phyloP scores from a whole-genome alignment of 2,329 filamentous ascomycete genomes.

The Clarireedia monteithiana region DNA sequence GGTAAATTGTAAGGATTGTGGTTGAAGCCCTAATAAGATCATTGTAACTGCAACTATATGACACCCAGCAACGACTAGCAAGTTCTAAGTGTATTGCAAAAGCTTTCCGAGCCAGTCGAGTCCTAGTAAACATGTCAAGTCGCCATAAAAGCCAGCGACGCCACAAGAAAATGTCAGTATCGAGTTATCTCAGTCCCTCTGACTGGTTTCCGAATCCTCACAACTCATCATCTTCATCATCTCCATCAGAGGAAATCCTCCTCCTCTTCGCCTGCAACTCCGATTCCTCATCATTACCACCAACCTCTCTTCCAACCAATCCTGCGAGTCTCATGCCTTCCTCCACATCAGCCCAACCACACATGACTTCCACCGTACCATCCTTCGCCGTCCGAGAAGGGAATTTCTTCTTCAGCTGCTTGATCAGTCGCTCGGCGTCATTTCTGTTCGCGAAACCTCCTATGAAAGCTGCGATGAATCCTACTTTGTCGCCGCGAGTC shows the following conservation, averaged over 20 bases:
- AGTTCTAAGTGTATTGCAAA: too few relatives aligned
- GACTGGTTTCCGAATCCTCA: background rate
- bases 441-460: background rate
- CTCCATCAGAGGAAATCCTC: background rate
- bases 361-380: conserved; percentile 1
- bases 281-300: background rate
- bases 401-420: background rate
- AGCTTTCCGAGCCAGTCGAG: too few relatives aligned
- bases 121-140: too few relatives aligned
- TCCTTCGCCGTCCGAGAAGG: background rate
- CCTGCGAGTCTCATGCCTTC: background rate
- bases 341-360: background rate
- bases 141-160: too few relatives aligned
- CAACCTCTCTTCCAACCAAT: background rate
- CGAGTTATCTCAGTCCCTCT: too few relatives aligned
- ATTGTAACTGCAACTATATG: too few relatives aligned
- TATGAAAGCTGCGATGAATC: conserved; percentile 3
- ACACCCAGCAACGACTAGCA: too few relatives aligned
- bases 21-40: too few relatives aligned
- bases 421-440: background rate
- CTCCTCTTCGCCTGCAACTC: background rate
- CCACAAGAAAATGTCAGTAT: too few relatives aligned
- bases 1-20: too few relatives aligned
- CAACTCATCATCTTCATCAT: background rate
- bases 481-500: background rate